Evolutionary conservation across 75 land plant species (phyloP).

Genomic region (Selaginella moellendorffii): DNA sequence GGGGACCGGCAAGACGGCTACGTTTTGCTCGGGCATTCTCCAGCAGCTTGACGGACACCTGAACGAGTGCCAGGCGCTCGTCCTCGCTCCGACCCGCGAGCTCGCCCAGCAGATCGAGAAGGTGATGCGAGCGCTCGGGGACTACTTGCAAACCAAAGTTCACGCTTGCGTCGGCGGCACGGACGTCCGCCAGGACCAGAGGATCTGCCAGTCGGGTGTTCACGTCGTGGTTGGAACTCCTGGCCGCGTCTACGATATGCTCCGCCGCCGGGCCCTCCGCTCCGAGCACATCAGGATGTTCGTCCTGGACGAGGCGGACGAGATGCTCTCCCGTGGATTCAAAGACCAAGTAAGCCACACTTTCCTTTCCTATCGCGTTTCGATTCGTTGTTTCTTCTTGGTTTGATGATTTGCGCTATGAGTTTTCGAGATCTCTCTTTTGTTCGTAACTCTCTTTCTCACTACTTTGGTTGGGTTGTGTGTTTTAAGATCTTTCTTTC

Average conservation of each 20-base stretch:
- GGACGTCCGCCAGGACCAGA: no score
- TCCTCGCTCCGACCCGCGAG: constrained; percentile 57
- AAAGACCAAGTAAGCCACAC: constrained; percentile 80
- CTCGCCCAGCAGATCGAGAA: constrained; percentile 70
- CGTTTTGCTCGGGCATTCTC: constrained; percentile 59
- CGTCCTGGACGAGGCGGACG: constrained; percentile 72
- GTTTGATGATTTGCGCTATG: constrained; percentile 70
- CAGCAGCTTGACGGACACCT: constrained; percentile 59
- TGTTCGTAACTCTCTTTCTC: neutral
- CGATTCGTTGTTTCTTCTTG: no score
- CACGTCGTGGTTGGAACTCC: constrained; percentile 70
- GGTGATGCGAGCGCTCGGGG: constrained; percentile 76
- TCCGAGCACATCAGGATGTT: constrained; percentile 60
- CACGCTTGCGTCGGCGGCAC: constrained; percentile 79
- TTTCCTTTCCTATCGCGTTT: no score
- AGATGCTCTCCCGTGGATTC: constrained; percentile 57
- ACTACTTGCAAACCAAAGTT: constrained; percentile 59
- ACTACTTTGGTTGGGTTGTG: neutral
- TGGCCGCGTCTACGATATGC: constrained; percentile 60
- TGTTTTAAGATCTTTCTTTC: neutral
- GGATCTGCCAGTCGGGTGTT: constrained; percentile 54
- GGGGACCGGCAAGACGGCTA: constrained; percentile 71
- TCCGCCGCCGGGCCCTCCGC: constrained; percentile 44
- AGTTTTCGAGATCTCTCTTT: constrained; percentile 71
- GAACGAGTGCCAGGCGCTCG: no score